Evolutionary conservation across 768 basidiomycete genomes (phyloP), one percentile per base, ranked within the genome.

Genomic region (Boletellus emodensis): DNA sequence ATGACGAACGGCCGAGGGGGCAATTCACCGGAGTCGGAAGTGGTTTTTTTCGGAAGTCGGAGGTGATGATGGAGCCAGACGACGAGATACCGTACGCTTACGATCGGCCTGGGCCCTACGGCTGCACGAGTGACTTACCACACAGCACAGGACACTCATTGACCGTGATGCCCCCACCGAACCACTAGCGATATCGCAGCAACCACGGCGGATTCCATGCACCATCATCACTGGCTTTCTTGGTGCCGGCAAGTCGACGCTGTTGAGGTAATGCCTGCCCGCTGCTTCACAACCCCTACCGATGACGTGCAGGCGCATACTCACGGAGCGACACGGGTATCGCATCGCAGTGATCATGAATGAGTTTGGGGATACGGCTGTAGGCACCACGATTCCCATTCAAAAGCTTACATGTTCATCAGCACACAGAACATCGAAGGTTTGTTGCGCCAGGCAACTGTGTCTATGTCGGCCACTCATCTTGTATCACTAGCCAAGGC

Each of bases 261-360:
- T 97, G 32, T 78, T 98, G 48, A 85, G 86, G 86, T 87, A 57
- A 3, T 48, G 48, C 20, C 30, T 22, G 48, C 12, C 36, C 20
- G 28, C 32, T 20, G 14, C 42, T 32, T 38, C 7, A 41, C 22
- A 4, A 17, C 20, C 24, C 26, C 22, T 28, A 48, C 35, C 10
- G n/a, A 50, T 51, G 40, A 34, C 3, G 8, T 20, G 15, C 55
- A 89, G 85, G 58, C 85, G 94, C 30, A 94, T 98, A 59, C 72
- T 98, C 53, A 95, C 90, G 12, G 92, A 93, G 62, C 77, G 84
- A 35, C 95, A 98, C 78, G 94, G 95, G 3, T 93, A 94, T 63
- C 82, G 89, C 34, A 96, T 99, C 49, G 95, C 95, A 5, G 95
- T 99, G 18, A 96, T 95, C 55, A 94, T 96, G 91, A 96, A 95